Percentiles rank a stretch among this genome's conserved stretches.
phyloP scores from a whole-genome alignment of 768 basidiomycete species.

The Tephrocybe sp. region DNA sequence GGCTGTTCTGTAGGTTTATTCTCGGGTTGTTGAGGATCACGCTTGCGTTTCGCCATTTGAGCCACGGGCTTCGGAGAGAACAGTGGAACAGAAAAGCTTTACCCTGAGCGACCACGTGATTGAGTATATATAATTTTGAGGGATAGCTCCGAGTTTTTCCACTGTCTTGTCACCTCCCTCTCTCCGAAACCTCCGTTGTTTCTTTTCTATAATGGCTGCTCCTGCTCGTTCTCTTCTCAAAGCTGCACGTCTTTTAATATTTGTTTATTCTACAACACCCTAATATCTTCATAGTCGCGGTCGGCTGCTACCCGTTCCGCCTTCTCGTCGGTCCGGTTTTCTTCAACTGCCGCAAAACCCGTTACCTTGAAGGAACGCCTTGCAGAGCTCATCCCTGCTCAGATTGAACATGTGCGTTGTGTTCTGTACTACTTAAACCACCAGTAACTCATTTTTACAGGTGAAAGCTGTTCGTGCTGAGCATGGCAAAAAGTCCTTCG shows the following conservation, averaged over 20 bases:
- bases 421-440: neutral
- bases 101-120: constrained; percentile 28
- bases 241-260: constrained; percentile 30
- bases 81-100: constrained; percentile 15
- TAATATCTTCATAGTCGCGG: constrained; percentile 42
- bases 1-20: constrained; percentile 7
- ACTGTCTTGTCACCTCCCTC: constrained; percentile 17
- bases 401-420: constrained; percentile 66
- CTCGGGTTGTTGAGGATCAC: constrained; percentile 19
- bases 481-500: constrained; percentile 93
- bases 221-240: constrained; percentile 36
- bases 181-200: constrained; percentile 10
- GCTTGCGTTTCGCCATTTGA: constrained; percentile 37
- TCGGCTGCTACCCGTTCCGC: constrained; percentile 43
- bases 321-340: constrained; percentile 54
- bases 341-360: constrained; percentile 64
- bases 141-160: constrained; percentile 14
- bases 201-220: constrained; percentile 39
- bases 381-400: constrained; percentile 88
- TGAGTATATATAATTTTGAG: constrained; percentile 17
- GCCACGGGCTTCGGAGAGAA: neutral
- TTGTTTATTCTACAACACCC: neutral
- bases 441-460: constrained; percentile 45
- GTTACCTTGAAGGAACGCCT: constrained; percentile 89
- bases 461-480: constrained; percentile 81